These are phyloP conservation scores for Ophiostoma pallidulum DNA, from an alignment of 2,329 filamentous ascomycete genomes.

Conservation along the genomic window DNA sequence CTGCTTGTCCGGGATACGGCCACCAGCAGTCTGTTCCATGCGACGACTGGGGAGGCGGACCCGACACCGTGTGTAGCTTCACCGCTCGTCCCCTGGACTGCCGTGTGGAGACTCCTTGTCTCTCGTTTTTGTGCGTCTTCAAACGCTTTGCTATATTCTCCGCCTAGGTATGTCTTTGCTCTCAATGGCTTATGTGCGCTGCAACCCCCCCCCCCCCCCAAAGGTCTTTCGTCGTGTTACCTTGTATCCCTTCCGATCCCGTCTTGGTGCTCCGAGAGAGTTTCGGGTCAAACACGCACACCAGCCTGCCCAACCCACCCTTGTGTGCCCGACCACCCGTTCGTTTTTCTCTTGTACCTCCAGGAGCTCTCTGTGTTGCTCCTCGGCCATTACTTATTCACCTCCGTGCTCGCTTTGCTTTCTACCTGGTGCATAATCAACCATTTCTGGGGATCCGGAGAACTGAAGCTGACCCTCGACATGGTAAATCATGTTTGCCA, in stretches of 20 bases:
- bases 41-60: slow-evolving; percentile 26
- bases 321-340: not conserved
- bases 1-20: slow-evolving; percentile 9
- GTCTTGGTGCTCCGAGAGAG: slow-evolving; percentile 8
- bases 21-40: slow-evolving; percentile 24
- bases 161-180: slow-evolving; percentile 5
- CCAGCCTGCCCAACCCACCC: not conserved
- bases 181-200: not conserved
- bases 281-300: slow-evolving; percentile 7
- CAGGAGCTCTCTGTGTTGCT: slow-evolving; percentile 1
- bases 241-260: slow-evolving; percentile 11
- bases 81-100: slow-evolving; percentile 12
- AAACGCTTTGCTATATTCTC: not conserved
- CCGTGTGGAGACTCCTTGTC: slow-evolving; percentile 1
- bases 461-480: not conserved
- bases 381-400: slow-evolving; percentile 21
- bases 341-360: not conserved
- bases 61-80: slow-evolving; percentile 27
- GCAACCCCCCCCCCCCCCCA: not conserved
- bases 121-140: not conserved
- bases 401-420: slow-evolving; percentile 10
- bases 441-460: no score
- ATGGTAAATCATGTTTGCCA: not conserved
- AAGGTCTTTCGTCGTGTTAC: slow-evolving; percentile 1
- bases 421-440: no score